phyloP scores from a whole-genome alignment of 2,329 filamentous ascomycete species.

The Arthrobotrys sinensis region DNA sequence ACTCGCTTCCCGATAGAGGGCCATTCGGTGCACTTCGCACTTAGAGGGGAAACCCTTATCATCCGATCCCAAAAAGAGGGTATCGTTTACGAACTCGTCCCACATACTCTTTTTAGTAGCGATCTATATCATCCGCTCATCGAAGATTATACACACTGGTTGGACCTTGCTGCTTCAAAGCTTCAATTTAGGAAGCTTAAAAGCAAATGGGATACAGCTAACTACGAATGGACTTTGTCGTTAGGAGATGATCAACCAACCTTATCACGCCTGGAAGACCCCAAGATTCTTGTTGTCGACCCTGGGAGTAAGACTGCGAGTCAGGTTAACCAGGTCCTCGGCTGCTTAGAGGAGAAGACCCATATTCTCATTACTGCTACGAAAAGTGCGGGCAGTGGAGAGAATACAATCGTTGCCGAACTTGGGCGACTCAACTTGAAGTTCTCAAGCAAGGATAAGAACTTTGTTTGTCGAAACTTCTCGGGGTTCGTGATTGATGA shows the following conservation, averaged over 20 bases:
- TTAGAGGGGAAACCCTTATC: constrained; percentile 65
- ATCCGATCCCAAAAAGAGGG: constrained; percentile 64
- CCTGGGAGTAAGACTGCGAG: constrained; percentile 66
- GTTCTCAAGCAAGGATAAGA: constrained; percentile 68
- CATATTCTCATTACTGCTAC: constrained; percentile 65
- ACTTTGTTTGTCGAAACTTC: constrained; percentile 71
- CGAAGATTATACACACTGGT: constrained; percentile 70
- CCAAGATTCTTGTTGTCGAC: constrained; percentile 65
- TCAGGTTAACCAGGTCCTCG: constrained; percentile 66
- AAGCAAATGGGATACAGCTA: constrained; percentile 49
- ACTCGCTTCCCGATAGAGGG: constrained; percentile 60
- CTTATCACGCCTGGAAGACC: constrained; percentile 61
- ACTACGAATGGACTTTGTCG: constrained; percentile 64
- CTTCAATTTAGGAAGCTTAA: constrained; percentile 66
- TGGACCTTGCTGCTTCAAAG: constrained; percentile 64
- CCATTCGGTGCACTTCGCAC: constrained; percentile 63
- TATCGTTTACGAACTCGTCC: constrained; percentile 65
- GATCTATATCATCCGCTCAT: constrained; percentile 67
- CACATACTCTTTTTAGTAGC: constrained; percentile 63
- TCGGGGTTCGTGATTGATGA: constrained; percentile 71
- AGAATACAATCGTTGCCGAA: constrained; percentile 66
- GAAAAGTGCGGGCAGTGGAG: neutral
- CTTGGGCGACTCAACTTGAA: constrained; percentile 71
- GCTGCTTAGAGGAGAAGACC: constrained; percentile 66
- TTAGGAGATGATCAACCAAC: constrained; percentile 64